Evolutionary conservation across 805 yeast genomes (phyloP), one percentile per base, ranked within the genome.

Genomic region (Candida ulmi): DNA sequence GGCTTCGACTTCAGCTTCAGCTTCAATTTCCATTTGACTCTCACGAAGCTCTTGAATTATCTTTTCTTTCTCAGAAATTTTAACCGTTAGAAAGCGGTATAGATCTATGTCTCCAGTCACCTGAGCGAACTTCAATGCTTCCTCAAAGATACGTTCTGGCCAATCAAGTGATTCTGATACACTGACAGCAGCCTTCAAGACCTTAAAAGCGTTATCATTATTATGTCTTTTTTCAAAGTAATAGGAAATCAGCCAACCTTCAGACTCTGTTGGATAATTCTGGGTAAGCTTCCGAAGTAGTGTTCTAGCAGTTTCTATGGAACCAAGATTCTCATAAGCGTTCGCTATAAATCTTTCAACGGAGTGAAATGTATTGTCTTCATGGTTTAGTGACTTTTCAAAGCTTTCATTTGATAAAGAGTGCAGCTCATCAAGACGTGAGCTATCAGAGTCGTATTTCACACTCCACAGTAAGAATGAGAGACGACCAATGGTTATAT

Each of bases 71-170:
- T 48, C 57, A 18, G 57, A 51, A n/a, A 62, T 54, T 35, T 47
- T 54, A 1, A 52, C 40, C 4, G 48, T 44, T 1, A 69, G 53
- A 3, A 30, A 8, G 21, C 48, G 56, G 37, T 54, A 58, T 1
- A 55, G 34, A 2, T 41, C 41, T 0, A 44, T 38, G 13, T 55
- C 46, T 2, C 76, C 72, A 50, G 58, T 27, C 0, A 67, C 42
- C 23, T 60, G 58, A 35, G 63, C 68, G 46, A 53, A 69, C 4
- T 61, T 50, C 11, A 62, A 34, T 58, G 71, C 69, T 42, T 70
- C 79, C 35, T 71, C 72, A 11, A 66, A 46, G 5, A 76, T 42
- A 37, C 70, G 57, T 36, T 75, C 78, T 1, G 81, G 79, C 69
- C 70, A 61, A 46, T 76, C 83, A 29, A 77, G 38, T 1, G 38